Evolutionary conservation across 805 yeast genomes (phyloP).

Genomic region (Wickerhamomyces hampshirensis): DNA sequence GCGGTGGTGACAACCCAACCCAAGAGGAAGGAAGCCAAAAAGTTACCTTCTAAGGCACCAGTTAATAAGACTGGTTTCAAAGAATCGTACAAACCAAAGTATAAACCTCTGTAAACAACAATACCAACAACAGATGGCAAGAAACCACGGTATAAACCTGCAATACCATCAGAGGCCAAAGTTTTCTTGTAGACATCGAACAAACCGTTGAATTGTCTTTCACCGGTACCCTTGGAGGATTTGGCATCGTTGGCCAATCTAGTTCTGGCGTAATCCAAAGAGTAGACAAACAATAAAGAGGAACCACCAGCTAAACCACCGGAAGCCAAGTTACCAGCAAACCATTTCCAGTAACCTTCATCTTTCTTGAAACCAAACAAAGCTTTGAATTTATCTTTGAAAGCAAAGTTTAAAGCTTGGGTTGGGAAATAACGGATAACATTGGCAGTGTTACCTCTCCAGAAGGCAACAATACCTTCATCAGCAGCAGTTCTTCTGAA

Average conservation of each 20-base stretch:
- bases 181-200: slow-evolving; percentile 96
- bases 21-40: slow-evolving; percentile 91
- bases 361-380: slow-evolving; percentile 97
- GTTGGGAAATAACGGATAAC: slow-evolving; percentile 99
- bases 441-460: slow-evolving; percentile 99
- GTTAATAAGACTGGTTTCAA: slow-evolving; percentile 90
- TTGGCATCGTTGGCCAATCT: slow-evolving; percentile 98
- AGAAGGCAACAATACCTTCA: slow-evolving; percentile 90
- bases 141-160: slow-evolving; percentile 99
- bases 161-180: slow-evolving; percentile 91
- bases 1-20: slow-evolving; percentile 99
- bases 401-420: slow-evolving; percentile 97
- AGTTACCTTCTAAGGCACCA: slow-evolving; percentile 92
- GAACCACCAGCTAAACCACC: slow-evolving; percentile 99
- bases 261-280: slow-evolving; percentile 97
- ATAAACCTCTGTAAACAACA: slow-evolving; percentile 97
- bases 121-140: slow-evolving; percentile 97
- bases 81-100: slow-evolving; percentile 97
- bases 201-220: slow-evolving; percentile 96
- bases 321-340: slow-evolving; percentile 97
- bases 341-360: slow-evolving; percentile 89
- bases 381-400: slow-evolving; percentile 95
- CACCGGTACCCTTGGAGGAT: slow-evolving; percentile 79
- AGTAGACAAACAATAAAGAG: slow-evolving; percentile 88
- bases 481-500: slow-evolving; percentile 91